Evolutionary conservation across 2,329 filamentous ascomycete genomes (phyloP), one percentile per base, ranked within the genome.

Genomic region (Arthrobotrys musiformis): DNA sequence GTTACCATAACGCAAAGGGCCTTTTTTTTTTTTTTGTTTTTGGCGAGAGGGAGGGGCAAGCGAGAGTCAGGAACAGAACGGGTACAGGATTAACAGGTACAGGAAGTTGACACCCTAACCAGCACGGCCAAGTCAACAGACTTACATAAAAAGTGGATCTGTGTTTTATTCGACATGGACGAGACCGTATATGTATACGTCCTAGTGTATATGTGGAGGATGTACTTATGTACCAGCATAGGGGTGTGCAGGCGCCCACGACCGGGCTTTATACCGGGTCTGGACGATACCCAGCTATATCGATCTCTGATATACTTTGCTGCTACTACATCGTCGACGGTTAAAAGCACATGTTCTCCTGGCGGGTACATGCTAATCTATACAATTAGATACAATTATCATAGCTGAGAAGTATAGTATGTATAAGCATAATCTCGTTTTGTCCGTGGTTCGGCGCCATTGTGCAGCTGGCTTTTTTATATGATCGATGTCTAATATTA

Each of bases 341-440:
- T 64, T 72, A 64, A 58, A 64, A 64, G 68, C n/a, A n/a, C n/a
- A n/a, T n/a, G n/a, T n/a, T 64, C 68, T 72, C 68, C 68, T 72
- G 68, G 64, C 68, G 26, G 68, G 46, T 72, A 72, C 68, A 72
- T 72, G 24, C 9, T 22, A 15, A n/a, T 42, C 11, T 42, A 13
- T 5, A 13, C 37, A 42, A 42, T n/a, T 5, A 5, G 11, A n/a
- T n/a, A 42, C n/a, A 13, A 33, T 33, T 5, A 33, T 9, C 33
- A 37, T 19, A n/a, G n/a, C 19, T 19, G n/a, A 2, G 1, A n/a
- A 13, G 9, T 6, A 13, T 37, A 9, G 8, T 37, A 37, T 37
- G 13, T 4, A 11, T 42, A 15, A 13, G 40, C 33, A 13, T 19
- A 56, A 35, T 56, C 35, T 56, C 50, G 50, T 56, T 35, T 56